Percentiles rank a stretch among this genome's conserved stretches.
Conservation (phyloP, 805 yeast species). For the Saturnispora ahearnii region DNA sequence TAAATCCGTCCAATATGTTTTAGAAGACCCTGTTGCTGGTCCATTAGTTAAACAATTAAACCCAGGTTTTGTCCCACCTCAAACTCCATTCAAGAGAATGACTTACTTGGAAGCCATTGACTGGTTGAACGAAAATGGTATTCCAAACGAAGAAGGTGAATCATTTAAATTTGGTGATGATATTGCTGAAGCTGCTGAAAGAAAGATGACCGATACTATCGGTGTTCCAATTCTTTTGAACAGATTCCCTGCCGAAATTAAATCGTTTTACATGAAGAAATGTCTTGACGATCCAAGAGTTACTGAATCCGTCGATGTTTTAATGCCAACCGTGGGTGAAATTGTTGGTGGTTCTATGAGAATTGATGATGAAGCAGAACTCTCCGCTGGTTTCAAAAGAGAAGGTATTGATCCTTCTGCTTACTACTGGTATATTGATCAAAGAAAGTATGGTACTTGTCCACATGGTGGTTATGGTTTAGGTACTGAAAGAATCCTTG, state of each 20-base stretch:
- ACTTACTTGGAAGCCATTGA: slow-evolving; percentile 83
- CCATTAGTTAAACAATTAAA: slow-evolving; percentile 83
- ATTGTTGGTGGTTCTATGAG: slow-evolving; percentile 99
- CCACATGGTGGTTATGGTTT: slow-evolving; percentile 99
- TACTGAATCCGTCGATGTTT: slow-evolving; percentile 95
- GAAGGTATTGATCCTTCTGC: slow-evolving; percentile 76
- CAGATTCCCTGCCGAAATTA: slow-evolving; percentile 93
- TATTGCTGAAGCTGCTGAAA: slow-evolving; percentile 98
- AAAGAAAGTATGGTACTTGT: slow-evolving; percentile 92
- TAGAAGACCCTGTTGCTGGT: slow-evolving; percentile 89
- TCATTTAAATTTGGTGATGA: slow-evolving; percentile 95
- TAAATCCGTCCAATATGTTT: slow-evolving; percentile 58
- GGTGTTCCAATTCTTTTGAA: slow-evolving; percentile 88
- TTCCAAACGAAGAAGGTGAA: slow-evolving; percentile 92
- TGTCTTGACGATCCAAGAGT: slow-evolving; percentile 86
- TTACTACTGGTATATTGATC: slow-evolving; percentile 95
- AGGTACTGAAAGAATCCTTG: slow-evolving; percentile 96
- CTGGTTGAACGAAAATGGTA: slow-evolving; percentile 93
- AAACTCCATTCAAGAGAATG: slow-evolving; percentile 83
- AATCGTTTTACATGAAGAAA: slow-evolving; percentile 96
- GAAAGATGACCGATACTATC: slow-evolving; percentile 94
- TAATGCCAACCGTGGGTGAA: slow-evolving; percentile 99
- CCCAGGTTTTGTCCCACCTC: slow-evolving; percentile 83
- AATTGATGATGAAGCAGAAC: slow-evolving; percentile 71
- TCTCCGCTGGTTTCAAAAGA: slow-evolving; percentile 84